phyloP scores from a whole-genome alignment of 2,329 filamentous ascomycete genomes.

The Phoma sp. region DNA sequence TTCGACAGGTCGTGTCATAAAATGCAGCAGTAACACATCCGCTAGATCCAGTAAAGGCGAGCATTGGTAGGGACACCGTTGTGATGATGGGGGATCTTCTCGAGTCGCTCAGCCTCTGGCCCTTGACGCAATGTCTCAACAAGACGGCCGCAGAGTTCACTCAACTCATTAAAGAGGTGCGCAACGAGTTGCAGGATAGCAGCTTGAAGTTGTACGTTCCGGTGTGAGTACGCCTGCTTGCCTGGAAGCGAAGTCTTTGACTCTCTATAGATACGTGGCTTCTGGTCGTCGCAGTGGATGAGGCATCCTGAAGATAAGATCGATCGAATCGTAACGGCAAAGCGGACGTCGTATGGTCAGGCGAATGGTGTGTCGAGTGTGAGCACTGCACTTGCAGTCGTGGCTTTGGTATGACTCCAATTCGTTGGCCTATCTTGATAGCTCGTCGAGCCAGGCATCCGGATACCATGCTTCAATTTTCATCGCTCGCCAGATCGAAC shows the following conservation, averaged over 20 bases:
- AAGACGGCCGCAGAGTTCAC: slow-evolving; percentile 40
- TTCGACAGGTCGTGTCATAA: background rate
- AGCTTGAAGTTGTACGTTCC: slow-evolving; percentile 46
- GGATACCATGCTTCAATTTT: too few relatives aligned
- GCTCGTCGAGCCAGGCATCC: too few relatives aligned
- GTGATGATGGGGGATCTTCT: slow-evolving; percentile 43
- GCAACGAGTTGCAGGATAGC: slow-evolving; percentile 35
- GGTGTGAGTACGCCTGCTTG: slow-evolving; percentile 33
- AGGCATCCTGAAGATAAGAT: background rate
- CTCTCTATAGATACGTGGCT: slow-evolving; percentile 36
- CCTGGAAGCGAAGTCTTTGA: slow-evolving; percentile 14
- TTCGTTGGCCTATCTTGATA: too few relatives aligned
- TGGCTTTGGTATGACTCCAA: too few relatives aligned
- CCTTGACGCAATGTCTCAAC: slow-evolving; percentile 41
- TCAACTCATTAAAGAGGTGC: slow-evolving; percentile 36
- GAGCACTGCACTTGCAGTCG: too few relatives aligned
- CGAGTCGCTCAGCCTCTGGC: slow-evolving; percentile 47
- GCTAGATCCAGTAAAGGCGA: slow-evolving; percentile 38
- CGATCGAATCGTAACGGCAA: background rate
- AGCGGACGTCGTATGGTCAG: background rate
- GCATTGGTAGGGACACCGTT: slow-evolving; percentile 37
- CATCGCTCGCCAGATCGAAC: too few relatives aligned
- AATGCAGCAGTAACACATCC: background rate
- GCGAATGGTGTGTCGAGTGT: background rate
- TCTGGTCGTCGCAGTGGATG: slow-evolving; percentile 36